Base-by-base conservation (phyloP, 306 rosid species). In the Senna siamea region DNA sequence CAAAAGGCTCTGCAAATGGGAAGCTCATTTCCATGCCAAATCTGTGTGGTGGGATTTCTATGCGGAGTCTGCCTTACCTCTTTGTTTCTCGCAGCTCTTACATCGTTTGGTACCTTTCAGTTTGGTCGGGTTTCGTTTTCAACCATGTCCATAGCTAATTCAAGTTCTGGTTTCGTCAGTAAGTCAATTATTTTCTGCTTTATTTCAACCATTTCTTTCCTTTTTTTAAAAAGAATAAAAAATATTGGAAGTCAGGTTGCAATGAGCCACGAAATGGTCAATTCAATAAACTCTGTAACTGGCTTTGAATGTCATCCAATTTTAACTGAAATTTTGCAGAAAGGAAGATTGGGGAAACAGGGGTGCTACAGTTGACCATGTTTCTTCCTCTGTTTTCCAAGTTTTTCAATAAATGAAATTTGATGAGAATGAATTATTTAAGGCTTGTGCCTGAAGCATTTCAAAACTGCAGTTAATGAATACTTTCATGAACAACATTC, bases 21-120 rank as follows among this genome's bases (percentile, higher is more conserved):
- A 9, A 90, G 66, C 60, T 90, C 93, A n/a, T 90, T 90, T 70
- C 83, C 91, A n/a, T 93, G 98, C 43, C 95, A 89, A 82, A 84
- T 90, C 68, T 93, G 98, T 86, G 97, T 87, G 54, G 87, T 86
- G 69, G 98, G 98, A 26, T 87, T 93, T 82, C 90, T 93, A 0
- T 86, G 89, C 51, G 98, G 98, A 66, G 79, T 93, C 9, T 88
- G 98, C 60, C 84, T 93, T 19, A 81, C 97, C 30, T 79, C 87
- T 78, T 69, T 93, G 43, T 86, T 90, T 80, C 65, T 90, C 62
- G 95, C 97, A 70, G 80, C 91, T 74, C 82, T 93, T 38, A 85
- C 98, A 56, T 88, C 96, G 6, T 74, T 90, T 71, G 93, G 85
- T 2, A 57, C 89, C 53, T 83, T 87, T 53, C 85, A 90, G 80